Evolutionary conservation across 176 grass and related monocot species (phyloP).

Genomic region (Cenchrus americanus): DNA sequence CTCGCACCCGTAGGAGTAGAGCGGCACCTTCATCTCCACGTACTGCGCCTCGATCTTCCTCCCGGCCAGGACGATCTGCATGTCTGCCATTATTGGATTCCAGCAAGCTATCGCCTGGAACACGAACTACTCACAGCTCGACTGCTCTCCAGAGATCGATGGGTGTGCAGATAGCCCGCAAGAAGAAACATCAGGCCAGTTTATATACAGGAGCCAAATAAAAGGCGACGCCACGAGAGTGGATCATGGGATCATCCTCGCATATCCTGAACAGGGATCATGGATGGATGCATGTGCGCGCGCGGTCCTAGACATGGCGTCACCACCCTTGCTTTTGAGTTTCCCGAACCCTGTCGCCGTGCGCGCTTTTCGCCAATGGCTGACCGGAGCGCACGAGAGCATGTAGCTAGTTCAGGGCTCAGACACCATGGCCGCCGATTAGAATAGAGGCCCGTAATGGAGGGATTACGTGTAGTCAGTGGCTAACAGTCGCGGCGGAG

Average conservation of each 20-base stretch:
- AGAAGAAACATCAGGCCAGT: not conserved
- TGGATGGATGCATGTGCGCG: conserved; percentile 37
- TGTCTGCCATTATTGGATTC: conserved; percentile 65
- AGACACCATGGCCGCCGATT: not conserved
- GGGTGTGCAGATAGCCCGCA: conserved; percentile 16
- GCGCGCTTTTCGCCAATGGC: conserved; percentile 26
- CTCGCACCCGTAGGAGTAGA: conserved; percentile 91
- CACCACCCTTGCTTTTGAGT: conserved; percentile 16
- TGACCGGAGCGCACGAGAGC: conserved; percentile 15
- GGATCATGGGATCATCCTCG: conserved; percentile 14
- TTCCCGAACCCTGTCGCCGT: not conserved
- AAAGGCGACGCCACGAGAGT: conserved; percentile 1
- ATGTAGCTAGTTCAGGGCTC: conserved; percentile 3
- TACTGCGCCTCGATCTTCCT: conserved; percentile 77
- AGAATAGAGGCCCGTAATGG: conserved; percentile 40
- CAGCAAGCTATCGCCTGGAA: not conserved
- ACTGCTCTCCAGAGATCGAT: not conserved
- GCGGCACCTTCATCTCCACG: conserved; percentile 96
- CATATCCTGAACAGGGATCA: not conserved
- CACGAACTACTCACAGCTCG: conserved; percentile 4
- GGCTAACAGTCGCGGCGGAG: conserved; percentile 34
- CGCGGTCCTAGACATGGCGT: conserved; percentile 13
- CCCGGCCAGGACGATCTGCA: conserved; percentile 74
- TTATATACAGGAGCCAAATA: conserved; percentile 28
- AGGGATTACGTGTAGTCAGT: conserved; percentile 39